Evolutionary conservation across 1,284 basidiomycete genomes (phyloP), one percentile per base, ranked within the genome.

Genomic region (Violaceomyces palustris): DNA sequence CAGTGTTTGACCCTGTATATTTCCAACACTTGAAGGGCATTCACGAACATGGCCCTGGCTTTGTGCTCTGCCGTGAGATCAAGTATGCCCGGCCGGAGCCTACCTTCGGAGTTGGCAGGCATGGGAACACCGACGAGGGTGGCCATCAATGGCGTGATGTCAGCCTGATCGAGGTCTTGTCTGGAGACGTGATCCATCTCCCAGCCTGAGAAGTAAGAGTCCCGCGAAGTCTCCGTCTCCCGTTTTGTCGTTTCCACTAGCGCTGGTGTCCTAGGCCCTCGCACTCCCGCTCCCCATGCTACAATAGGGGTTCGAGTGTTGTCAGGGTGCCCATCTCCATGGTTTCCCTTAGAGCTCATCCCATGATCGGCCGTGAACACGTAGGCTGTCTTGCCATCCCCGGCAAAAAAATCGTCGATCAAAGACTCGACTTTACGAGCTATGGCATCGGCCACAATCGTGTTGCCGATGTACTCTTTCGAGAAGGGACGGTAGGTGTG

Each of bases 341-440:
- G 88, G 64, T 90, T 92, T 21, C 88, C 88, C 45, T 89, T 86
- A 32, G 79, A 81, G 7, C 85, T 87, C 88, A 92, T 92, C 5
- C 88, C 88, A 68, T 92, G 88, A 69, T 92, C 88, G 0, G 89
- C 86, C 3, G 87, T 90, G 69, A 92, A 90, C 30, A 92, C 74
- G 64, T 80, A 92, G 29, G 82, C 82, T 0, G 88, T 91, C 39
- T 83, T 80, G 5, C 52, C 56, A 22, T 70, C 67, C 19, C 82
- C 75, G 45, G 85, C 82, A 29, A 74, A 72, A 64, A 84, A 91
- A 3, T 81, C 77, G 1, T 75, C 70, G 25, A 91, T 74, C 10
- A 87, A 75, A 28, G 74, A 62, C 59, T 88, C 85, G 0, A 84
- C 82, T 45, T 82, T 77, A 23, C 77, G 76, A n/a, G 87, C 85